Evolutionary conservation across 495 filamentous ascomycete genomes (phyloP).

Genomic region (Tuber indicum): DNA sequence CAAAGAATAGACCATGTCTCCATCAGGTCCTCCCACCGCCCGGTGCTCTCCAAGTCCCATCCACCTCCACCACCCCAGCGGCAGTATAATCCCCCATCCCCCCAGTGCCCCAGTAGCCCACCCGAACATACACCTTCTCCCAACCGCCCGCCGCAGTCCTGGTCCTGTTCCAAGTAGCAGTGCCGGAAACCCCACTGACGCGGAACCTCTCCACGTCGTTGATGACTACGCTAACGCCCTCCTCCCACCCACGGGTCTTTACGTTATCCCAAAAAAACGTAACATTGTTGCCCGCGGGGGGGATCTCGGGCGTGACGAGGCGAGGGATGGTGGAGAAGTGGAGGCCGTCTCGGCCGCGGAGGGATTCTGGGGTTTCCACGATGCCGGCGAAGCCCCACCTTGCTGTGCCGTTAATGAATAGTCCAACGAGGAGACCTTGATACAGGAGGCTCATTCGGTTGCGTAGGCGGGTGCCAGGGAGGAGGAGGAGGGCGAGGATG

Average conservation of each 20-base stretch:
- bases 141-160: slow-evolving; percentile 42
- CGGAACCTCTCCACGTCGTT: slow-evolving; percentile 83
- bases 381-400: slow-evolving; percentile 90
- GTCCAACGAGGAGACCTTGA: slow-evolving; percentile 78
- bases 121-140: slow-evolving; percentile 49
- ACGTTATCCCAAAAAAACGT: slow-evolving; percentile 51
- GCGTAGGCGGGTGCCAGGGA: slow-evolving; percentile 77
- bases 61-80: slow-evolving; percentile 66
- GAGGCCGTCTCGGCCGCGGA: slow-evolving; percentile 61
- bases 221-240: slow-evolving; percentile 81
- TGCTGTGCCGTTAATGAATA: slow-evolving; percentile 88
- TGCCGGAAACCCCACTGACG: slow-evolving; percentile 37
- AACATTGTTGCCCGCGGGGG: slow-evolving; percentile 47
- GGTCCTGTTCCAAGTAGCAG: slow-evolving; percentile 44
- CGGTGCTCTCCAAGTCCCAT: slow-evolving; percentile 64
- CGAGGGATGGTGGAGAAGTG: slow-evolving; percentile 63
- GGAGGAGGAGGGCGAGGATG: slow-evolving; percentile 71
- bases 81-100: slow-evolving; percentile 67
- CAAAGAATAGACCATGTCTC: background rate
- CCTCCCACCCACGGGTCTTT: slow-evolving; percentile 53
- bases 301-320: slow-evolving; percentile 50
- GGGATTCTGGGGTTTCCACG: slow-evolving; percentile 68
- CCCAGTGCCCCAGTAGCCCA: slow-evolving; percentile 63
- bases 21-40: slow-evolving; percentile 39
- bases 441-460: slow-evolving; percentile 72